phyloP scores from a whole-genome alignment of 805 yeast species.

The Teunomyces cretensis region DNA sequence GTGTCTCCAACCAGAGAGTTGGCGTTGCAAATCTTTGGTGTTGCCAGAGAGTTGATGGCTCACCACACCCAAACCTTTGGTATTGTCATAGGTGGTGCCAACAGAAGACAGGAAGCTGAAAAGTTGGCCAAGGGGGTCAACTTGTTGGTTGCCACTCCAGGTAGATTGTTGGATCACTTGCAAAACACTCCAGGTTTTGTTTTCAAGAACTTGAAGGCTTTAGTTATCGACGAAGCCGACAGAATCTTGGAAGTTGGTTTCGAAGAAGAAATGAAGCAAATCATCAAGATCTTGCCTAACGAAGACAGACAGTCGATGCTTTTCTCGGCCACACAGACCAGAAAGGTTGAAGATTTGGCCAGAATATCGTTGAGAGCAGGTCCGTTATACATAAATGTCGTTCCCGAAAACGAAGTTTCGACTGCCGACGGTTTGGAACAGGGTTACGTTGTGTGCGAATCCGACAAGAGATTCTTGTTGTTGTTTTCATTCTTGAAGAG shows the following conservation, averaged over 20 bases:
- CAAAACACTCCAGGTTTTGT: conserved; percentile 94
- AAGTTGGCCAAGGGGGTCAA: conserved; percentile 93
- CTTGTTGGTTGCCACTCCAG: conserved; percentile 94
- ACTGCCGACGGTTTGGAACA: conserved; percentile 98
- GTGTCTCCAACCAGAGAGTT: conserved; percentile 97
- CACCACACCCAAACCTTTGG: conserved; percentile 92
- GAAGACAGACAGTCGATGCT: conserved; percentile 95
- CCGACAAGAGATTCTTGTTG: conserved; percentile 88
- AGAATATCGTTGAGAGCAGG: conserved; percentile 93
- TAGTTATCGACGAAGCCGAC: conserved; percentile 97
- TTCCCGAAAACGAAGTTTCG: conserved; percentile 74
- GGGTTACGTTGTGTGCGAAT: conserved; percentile 96
- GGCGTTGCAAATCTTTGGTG: conserved; percentile 97
- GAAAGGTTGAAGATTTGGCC: conserved; percentile 97
- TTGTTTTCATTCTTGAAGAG: conserved; percentile 92
- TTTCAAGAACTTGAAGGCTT: conserved; percentile 90
- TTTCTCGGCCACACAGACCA: conserved; percentile 98
- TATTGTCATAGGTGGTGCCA: conserved; percentile 97
- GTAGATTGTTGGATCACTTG: conserved; percentile 92
- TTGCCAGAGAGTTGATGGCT: conserved; percentile 91
- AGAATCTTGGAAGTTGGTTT: conserved; percentile 96
- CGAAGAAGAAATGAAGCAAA: conserved; percentile 98
- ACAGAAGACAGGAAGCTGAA: conserved; percentile 96
- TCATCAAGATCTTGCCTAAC: conserved; percentile 87
- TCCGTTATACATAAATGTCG: conserved; percentile 92